Evolutionary conservation across 305 asterid species (phyloP), one percentile per base, ranked within the genome.

Genomic region (Coffea humblotiana): DNA sequence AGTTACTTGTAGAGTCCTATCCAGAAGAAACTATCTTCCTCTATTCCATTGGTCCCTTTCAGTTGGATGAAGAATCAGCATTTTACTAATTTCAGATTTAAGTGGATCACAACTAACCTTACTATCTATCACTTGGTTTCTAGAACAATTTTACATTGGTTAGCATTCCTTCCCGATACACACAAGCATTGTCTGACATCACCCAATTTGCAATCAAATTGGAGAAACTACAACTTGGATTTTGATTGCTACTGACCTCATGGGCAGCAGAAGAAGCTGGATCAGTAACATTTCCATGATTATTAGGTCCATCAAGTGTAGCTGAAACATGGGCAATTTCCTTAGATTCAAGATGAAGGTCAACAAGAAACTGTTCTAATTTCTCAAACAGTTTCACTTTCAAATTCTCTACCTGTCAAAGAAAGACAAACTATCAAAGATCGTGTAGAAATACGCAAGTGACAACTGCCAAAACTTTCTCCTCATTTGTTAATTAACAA

Each of bases 361-460:
- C 97, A 84, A 83, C 91, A 76, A 96, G 97, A 82, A 91, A 96
- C 88, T 94, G 98, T 80, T 94, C 97, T 90, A 96, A 85, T 87
- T 94, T 96, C 77, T 94, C 98, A 80, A 91, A 92, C 83, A 96
- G 92, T 83, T 96, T 92, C 81, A 90, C 90, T 91, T 94, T 92
- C 90, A 96, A 81, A 80, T 84, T 94, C 82, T 94, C 99, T 75
- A 94, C 99, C 99, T 96, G 89, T 75, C 88, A 86, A 74, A 79
- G 83, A 74, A 63, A 56, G 48, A 35, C 76, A 80, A 85, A 79
- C 71, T 69, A 85, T 84, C 79, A 82, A 15, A 45, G 25, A 29
- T 27, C 54, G 48, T 29, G 37, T n/a, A 71, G 21, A n/a, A 16
- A 56, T 29, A 71, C 15, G 2, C 5, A 54, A 29, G 25, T 56